Evolutionary conservation across 345 rosid genomes (phyloP).

Genomic region (Salix dunnii): DNA sequence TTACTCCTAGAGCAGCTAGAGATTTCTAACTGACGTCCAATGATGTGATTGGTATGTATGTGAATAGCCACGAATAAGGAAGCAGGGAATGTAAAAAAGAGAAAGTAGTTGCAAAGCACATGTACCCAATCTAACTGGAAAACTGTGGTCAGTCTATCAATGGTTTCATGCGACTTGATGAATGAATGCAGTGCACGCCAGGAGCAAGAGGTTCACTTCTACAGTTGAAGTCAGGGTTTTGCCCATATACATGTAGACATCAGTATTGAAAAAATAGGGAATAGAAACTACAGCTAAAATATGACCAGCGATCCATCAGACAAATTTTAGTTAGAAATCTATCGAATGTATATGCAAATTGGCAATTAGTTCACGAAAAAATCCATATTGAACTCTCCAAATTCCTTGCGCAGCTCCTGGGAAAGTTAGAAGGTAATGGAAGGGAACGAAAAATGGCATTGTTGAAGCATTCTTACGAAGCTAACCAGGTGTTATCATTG

Average conservation of each 20-base stretch:
- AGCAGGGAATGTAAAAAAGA: background rate
- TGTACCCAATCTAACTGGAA: conserved; percentile 22
- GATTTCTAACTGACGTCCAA: conserved; percentile 25
- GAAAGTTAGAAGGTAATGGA: background rate
- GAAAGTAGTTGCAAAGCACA: conserved; percentile 32
- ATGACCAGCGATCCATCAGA: background rate
- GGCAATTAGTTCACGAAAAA: background rate
- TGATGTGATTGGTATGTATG: conserved; percentile 41
- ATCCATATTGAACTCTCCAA: background rate
- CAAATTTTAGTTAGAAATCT: background rate
- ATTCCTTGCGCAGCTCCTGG: background rate
- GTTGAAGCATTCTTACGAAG: background rate
- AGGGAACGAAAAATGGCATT: background rate
- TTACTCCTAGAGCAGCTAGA: conserved; percentile 28
- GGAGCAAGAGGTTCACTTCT: background rate
- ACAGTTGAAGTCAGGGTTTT: background rate
- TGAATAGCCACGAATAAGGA: conserved; percentile 10
- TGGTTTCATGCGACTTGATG: background rate
- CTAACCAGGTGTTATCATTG: background rate
- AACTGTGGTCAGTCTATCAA: background rate
- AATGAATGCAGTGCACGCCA: background rate
- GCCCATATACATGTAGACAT: background rate
- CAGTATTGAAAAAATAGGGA: background rate
- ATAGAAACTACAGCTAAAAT: background rate
- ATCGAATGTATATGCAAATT: background rate